phyloP scores from a whole-genome alignment of 306 rosid species.

The barrel medic (Medicago truncatula) region DNA sequence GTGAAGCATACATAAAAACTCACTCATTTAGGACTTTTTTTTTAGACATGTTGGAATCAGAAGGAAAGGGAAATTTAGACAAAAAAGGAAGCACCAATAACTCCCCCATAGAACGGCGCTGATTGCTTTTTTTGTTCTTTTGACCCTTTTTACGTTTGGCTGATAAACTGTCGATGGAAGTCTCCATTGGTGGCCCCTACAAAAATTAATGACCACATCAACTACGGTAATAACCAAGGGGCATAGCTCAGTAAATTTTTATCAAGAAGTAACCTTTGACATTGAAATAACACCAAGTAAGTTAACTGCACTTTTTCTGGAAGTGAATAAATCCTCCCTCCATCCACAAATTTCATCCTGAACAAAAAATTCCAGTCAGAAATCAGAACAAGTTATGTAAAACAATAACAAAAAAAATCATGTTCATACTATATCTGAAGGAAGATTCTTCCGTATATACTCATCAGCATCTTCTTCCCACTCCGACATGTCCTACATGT shows the following conservation, averaged over 20 bases:
- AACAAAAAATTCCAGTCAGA: conserved; percentile 37
- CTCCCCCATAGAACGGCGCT: conserved; percentile 74
- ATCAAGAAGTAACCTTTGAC: conserved; percentile 68
- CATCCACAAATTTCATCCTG: conserved; percentile 88
- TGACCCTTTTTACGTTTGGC: conserved; percentile 85
- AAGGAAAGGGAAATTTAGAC: conserved; percentile 84
- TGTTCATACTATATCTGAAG: conserved; percentile 82
- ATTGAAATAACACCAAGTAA: conserved; percentile 82
- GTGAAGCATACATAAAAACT: conserved; percentile 50
- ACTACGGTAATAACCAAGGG: conserved; percentile 33
- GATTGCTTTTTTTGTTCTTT: conserved; percentile 61
- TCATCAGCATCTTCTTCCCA: conserved; percentile 98
- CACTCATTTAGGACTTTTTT: conserved; percentile 63
- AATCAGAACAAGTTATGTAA: conserved; percentile 26
- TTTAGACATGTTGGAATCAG: conserved; percentile 59
- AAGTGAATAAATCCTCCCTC: conserved; percentile 90
- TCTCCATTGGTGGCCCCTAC: conserved; percentile 75
- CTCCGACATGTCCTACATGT: conserved; percentile 69
- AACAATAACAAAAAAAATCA: conserved; percentile 28
- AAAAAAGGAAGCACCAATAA: conserved; percentile 90
- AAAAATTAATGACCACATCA: conserved; percentile 43
- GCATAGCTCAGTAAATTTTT: conserved; percentile 29
- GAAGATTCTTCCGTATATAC: conserved; percentile 84
- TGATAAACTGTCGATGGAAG: conserved; percentile 48
- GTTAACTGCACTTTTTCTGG: conserved; percentile 89